Percentiles rank a stretch among this genome's conserved stretches.
Evolutionary conservation across 768 basidiomycete species (phyloP).

Genomic region (Agaricus sinodeliciosus): DNA sequence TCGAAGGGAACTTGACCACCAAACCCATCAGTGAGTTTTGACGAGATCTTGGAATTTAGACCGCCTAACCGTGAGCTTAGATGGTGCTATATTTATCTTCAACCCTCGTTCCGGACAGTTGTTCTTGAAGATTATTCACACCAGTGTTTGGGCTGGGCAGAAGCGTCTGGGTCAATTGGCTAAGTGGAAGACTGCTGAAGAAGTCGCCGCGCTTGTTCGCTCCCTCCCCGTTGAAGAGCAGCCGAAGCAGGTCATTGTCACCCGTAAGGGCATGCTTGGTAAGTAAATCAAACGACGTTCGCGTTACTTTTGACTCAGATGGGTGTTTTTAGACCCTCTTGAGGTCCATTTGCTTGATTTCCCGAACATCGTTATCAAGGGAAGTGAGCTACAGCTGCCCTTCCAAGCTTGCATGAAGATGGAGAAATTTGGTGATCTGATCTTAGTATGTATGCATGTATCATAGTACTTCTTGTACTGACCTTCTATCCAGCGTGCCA

Average conservation of each 20-base stretch:
- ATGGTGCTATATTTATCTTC: conserved; percentile 98
- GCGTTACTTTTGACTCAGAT: background rate
- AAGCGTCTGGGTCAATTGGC: conserved; percentile 99
- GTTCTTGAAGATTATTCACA: conserved; percentile 99
- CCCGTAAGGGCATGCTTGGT: conserved; percentile 99
- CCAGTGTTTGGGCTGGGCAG: conserved; percentile 99
- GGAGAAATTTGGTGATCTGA: conserved; percentile 99
- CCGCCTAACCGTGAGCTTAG: conserved; percentile 26
- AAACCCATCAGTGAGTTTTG: conserved; percentile 83
- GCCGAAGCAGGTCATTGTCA: conserved; percentile 99
- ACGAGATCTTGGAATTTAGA: background rate
- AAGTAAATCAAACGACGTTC: conserved; percentile 18
- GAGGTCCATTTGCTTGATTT: conserved; percentile 99
- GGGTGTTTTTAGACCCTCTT: conserved; percentile 58
- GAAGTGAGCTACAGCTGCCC: conserved; percentile 93
- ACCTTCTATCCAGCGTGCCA: conserved; percentile 59
- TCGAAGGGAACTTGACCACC: conserved; percentile 99
- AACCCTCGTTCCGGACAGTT: conserved; percentile 97
- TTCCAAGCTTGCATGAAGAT: conserved; percentile 99
- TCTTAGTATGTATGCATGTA: conserved; percentile 50
- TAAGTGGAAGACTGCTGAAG: conserved; percentile 99
- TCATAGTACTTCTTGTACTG: conserved; percentile 6
- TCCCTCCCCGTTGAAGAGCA: conserved; percentile 99
- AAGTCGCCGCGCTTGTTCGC: conserved; percentile 96
- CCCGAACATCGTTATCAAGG: conserved; percentile 99